phyloP scores from a whole-genome alignment of 2,329 filamentous ascomycete genomes.

The Microcyclosporella mali region DNA sequence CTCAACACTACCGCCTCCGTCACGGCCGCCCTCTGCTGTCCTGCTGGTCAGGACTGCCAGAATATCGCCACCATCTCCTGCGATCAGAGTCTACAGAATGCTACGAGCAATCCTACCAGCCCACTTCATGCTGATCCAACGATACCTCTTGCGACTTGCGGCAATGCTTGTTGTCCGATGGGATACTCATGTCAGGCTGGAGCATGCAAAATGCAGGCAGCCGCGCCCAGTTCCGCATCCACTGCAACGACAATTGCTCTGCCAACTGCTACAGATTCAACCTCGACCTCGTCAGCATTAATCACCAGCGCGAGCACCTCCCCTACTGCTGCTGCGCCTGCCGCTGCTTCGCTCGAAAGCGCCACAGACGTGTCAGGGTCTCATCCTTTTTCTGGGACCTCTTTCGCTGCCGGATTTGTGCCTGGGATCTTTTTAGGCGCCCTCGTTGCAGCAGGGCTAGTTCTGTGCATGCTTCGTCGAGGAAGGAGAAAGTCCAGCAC shows the following conservation, averaged over 20 bases:
- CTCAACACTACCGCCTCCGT: slow-evolving; percentile 58
- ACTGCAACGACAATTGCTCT: slow-evolving; percentile 7
- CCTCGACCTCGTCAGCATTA: neutral
- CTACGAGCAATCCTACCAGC: slow-evolving; percentile 49
- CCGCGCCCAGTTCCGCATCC: slow-evolving; percentile 6
- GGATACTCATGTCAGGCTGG: slow-evolving; percentile 58
- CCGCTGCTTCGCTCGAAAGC: slow-evolving; percentile 16
- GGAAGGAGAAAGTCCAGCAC: slow-evolving; percentile 6
- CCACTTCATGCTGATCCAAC: slow-evolving; percentile 61
- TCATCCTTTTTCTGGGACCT: slow-evolving; percentile 25
- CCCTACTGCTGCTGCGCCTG: slow-evolving; percentile 14
- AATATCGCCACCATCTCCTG: slow-evolving; percentile 60
- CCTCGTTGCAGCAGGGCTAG: slow-evolving; percentile 19
- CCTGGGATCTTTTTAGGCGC: slow-evolving; percentile 30
- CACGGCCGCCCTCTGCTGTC: slow-evolving; percentile 67
- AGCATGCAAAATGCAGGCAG: slow-evolving; percentile 49
- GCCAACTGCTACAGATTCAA: slow-evolving; percentile 6
- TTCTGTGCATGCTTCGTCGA: slow-evolving; percentile 23
- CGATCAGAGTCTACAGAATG: slow-evolving; percentile 57
- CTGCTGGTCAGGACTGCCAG: slow-evolving; percentile 51
- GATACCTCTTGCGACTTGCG: slow-evolving; percentile 53
- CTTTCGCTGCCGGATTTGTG: slow-evolving; percentile 32
- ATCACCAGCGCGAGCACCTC: neutral
- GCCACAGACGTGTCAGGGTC: slow-evolving; percentile 1
- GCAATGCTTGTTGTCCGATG: slow-evolving; percentile 61